Evolutionary conservation across 768 basidiomycete species (phyloP), one percentile per base, ranked within the genome.

Genomic region (Leccinum ochraceum): DNA sequence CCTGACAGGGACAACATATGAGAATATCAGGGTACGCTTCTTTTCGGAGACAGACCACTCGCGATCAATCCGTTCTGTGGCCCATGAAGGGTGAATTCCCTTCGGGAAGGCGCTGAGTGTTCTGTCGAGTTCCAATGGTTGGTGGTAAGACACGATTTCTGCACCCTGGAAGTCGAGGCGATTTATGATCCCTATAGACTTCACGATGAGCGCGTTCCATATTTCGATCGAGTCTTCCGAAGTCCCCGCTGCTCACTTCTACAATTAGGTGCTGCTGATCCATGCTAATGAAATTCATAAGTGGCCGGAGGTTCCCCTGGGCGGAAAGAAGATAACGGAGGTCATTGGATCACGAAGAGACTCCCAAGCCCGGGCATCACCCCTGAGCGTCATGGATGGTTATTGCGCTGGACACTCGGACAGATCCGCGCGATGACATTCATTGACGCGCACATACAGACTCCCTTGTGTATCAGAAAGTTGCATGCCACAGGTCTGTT

Each of bases 211-310:
- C 52, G 7, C 49, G 58, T 63, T 57, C 78, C 78, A 59, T 77
- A 76, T 49, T 75, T 80, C 49, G 81, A 83, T 67, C 78, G 73
- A 63, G 76, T 77, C 58, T 79, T 80, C 67, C 81, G 80, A 49
- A 76, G 75, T 58, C 75, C 71, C 42, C 74, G 74, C 44, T 46
- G 44, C 44, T 46, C 55, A 58, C 57, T 36, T 65, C 71, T 53
- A 59, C 75, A 16, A 67, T 69, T 20, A 42, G 26, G 50, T 34
- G 42, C 7, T 51, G 54, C 50, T 26, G 53, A 55, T 54, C 32
- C 24, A 52, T 28, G 34, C 36, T 39, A 20, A 50, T 52, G 52
- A 56, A 46, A 57, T 54, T 57, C 60, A 48, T 59, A 69, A 71
- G 57, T 70, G 14, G 42, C 54, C 48, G 39, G 74, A 75, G 36